Evolutionary conservation across 805 yeast species (phyloP), one percentile per base, ranked within the genome.

Genomic region (Groenewaldozyma tartarivorans): DNA sequence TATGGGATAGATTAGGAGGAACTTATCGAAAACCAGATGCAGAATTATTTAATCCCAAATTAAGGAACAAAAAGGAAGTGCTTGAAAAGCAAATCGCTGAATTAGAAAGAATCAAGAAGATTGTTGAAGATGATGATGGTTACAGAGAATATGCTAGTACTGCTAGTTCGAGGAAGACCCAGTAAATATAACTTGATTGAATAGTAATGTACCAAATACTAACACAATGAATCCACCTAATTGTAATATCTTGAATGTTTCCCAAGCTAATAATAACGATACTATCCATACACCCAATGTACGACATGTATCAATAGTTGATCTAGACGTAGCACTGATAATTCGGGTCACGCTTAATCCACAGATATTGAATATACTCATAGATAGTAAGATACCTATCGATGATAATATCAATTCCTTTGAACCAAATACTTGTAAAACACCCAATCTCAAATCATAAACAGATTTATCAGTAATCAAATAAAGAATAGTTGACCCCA

Each of bases 1-100:
- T 92, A 50, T 92, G 98, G 98, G 98, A 92, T 62, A 80, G 98
- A 66, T 66, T 92, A 43, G 97, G 97, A 39, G 82, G 87, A 36
- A 77, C 95, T 20, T 88, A 92, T 66, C 81, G 97, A 65, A 75
- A 77, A 53, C 98, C 98, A 4, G 97, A 92, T 58, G 75, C 72
- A 55, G 82, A 84, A 51, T 69, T 90, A 52, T 90, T 88, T 61
- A 84, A 79, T 57, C 74, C 73, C 50, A 61, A 71, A 20, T 58
- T 63, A 47, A 78, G 72, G 60, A 74, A 72, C 57, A 77, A 77
- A 47, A 63, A 69, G 51, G 62, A 66, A 48, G 73, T 80, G 35
- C 80, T 94, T 86, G 71, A 68, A 31, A 69, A 72, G 48, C 96
- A 90, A 64, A 67, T 78, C 24, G 61, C 68, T 46, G 72, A 76